Evolutionary conservation across 495 filamentous ascomycete genomes (phyloP), one percentile per base, ranked within the genome.

Genomic region (Entonaema liquescens): DNA sequence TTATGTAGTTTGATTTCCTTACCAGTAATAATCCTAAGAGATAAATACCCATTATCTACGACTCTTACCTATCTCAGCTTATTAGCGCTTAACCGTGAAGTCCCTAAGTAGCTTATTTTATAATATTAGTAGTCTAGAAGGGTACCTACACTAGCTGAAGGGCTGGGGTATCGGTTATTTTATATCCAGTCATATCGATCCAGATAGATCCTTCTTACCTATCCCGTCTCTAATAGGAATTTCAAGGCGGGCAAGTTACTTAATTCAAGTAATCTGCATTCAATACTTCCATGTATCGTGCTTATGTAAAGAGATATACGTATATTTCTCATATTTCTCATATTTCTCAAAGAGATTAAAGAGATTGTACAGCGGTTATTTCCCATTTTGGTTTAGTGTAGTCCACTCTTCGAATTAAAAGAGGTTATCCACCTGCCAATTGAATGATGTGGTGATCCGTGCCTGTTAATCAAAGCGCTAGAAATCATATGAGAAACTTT

Each of bases 401-500:
- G 40, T 25, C 47, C 65, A 62, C 56, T 55, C 29, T 61, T 52
- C 21, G 70, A 73, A 73, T 68, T 68, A 65, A 33, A 63, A 62
- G 62, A 68, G 26, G 52, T 12, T 17, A 62, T 44, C 49, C 42
- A 40, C 55, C 55, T 64, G 44, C 56, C 50, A 62, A 42, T 71
- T 66, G 50, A 63, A 35, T 59, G 21, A 53, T 42, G 0, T 17
- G 11, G 50, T 73, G 70, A 65, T 40, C 70, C 44, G 70, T 69
- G 70, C 65, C 35, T 73, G 70, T 73, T 73, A 73, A 73, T 68
- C 40, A 61, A 65, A 59, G 49, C 56, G 65, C 17, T 54, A 19
- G 28, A 65, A 29, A 59, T 69, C 65, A 62, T 68, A 67, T 73
- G 65, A 73, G 70, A 68, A 56, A 68, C 59, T 52, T 61, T 73